Evolutionary conservation across 805 yeast species (phyloP).

Genomic region (Wickerhamiella brachini): DNA sequence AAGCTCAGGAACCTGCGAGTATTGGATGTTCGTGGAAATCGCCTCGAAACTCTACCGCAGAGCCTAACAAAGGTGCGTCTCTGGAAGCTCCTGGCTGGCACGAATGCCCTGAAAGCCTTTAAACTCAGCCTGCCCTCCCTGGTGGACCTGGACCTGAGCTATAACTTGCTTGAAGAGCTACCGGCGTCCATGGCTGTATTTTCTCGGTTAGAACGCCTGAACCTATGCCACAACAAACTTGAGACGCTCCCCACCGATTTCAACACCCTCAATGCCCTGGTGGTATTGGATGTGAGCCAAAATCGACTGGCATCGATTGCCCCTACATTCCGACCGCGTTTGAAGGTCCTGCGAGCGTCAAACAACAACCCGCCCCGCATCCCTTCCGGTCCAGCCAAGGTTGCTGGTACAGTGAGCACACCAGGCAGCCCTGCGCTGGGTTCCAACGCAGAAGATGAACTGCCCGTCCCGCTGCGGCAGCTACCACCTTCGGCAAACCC

Average conservation of each 20-base stretch:
- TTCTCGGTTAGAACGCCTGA: conserved; percentile 47
- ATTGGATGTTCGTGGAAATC: conserved; percentile 71
- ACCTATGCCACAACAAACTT: conserved; percentile 70
- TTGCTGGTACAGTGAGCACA: background rate
- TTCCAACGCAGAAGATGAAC: background rate
- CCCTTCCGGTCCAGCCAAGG: too few species aligned
- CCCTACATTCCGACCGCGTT: conserved; percentile 19
- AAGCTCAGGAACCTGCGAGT: conserved; percentile 36
- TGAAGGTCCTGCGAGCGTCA: conserved; percentile 16
- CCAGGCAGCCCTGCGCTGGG: background rate
- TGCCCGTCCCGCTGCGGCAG: background rate
- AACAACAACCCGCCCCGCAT: conserved; percentile 13
- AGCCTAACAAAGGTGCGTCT: conserved; percentile 6
- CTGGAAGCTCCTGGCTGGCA: conserved; percentile 10
- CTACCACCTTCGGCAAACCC: background rate
- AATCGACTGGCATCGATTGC: conserved; percentile 19
- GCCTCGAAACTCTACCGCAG: conserved; percentile 39
- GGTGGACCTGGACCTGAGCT: conserved; percentile 57
- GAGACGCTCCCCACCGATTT: conserved; percentile 46
- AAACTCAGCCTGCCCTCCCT: conserved; percentile 38
- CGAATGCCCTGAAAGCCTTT: conserved; percentile 34
- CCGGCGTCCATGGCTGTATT: conserved; percentile 50
- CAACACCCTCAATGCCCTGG: conserved; percentile 44
- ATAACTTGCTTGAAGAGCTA: conserved; percentile 46
- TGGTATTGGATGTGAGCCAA: conserved; percentile 65